Evolutionary conservation across 805 yeast species (phyloP).

Genomic region (Sugiyamaella lignohabitans): DNA sequence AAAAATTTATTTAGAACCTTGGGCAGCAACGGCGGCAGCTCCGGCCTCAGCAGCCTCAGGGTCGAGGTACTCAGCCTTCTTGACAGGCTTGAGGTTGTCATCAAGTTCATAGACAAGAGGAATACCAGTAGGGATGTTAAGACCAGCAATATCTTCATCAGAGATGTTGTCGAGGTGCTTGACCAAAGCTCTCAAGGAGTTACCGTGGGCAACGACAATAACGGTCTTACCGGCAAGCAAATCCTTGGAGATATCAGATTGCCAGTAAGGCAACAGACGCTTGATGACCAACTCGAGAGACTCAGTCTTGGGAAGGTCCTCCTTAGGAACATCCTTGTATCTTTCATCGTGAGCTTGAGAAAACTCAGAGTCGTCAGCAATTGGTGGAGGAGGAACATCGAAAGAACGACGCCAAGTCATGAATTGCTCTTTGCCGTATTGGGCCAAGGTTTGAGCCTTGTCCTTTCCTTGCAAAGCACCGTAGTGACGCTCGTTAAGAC

Average conservation of each 20-base stretch:
- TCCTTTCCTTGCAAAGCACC: conserved; percentile 99
- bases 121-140: conserved; percentile 97
- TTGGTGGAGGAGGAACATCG: conserved; percentile 92
- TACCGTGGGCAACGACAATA: conserved; percentile 94
- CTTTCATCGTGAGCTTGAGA: conserved; percentile 83
- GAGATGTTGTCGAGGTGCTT: conserved; percentile 92
- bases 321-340: conserved; percentile 77
- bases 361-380: conserved; percentile 69
- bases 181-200: conserved; percentile 94
- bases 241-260: conserved; percentile 81
- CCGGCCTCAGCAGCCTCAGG: conserved; percentile 99
- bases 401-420: conserved; percentile 96
- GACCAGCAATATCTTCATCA: conserved; percentile 84
- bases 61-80: conserved; percentile 93
- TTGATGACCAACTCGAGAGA: conserved; percentile 91
- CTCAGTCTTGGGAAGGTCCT: conserved; percentile 87
- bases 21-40: conserved; percentile 98
- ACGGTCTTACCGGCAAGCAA: conserved; percentile 84
- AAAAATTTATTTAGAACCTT: conserved; percentile 49
- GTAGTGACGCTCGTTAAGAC: conserved; percentile 98
- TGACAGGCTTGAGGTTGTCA: conserved; percentile 75
- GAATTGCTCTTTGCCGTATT: conserved; percentile 89
- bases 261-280: conserved; percentile 96
- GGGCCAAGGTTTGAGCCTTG: conserved; percentile 85
- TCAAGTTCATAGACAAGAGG: conserved; percentile 97